Evolutionary conservation across 73 alveolate species (phyloP).

Genomic region (Paramecium pentaurelia): DNA sequence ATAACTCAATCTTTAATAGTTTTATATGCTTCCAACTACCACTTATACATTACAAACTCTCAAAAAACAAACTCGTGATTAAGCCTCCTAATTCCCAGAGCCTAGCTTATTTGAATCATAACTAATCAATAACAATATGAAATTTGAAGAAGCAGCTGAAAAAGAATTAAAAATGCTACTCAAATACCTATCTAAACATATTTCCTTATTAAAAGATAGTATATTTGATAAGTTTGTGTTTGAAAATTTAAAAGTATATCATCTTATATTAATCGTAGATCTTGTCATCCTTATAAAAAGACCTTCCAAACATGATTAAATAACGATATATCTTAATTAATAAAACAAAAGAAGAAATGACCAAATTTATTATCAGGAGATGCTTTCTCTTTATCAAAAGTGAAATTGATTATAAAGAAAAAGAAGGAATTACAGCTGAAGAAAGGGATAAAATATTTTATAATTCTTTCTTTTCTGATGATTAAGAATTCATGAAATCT

Average conservation of each 20-base stretch:
- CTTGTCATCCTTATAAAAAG: not conserved
- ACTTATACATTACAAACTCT: not conserved
- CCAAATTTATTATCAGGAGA: constrained; percentile 37
- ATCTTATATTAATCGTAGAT: not conserved
- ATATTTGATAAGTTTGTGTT: not conserved
- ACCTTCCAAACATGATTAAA: constrained; percentile 13
- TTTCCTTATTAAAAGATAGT: constrained; percentile 9
- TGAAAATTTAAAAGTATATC: not conserved
- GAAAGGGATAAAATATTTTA: constrained; percentile 36
- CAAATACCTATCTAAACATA: not conserved
- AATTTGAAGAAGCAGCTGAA: not conserved
- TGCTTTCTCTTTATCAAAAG: constrained; percentile 27
- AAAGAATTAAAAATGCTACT: not conserved
- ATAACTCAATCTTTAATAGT: constrained; percentile 33
- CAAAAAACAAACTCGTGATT: not conserved
- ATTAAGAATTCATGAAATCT: not conserved
- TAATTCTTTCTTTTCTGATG: not conserved
- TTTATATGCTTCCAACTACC: not conserved
- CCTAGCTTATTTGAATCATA: not conserved
- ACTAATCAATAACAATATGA: not conserved
- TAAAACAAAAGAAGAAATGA: constrained; percentile 47
- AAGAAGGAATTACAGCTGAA: constrained; percentile 32
- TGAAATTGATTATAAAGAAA: not conserved
- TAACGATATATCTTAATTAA: constrained; percentile 5
- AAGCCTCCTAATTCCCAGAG: constrained; percentile 38